Conservation (phyloP, 2,329 filamentous ascomycete species). For the Monilinia laxa region DNA sequence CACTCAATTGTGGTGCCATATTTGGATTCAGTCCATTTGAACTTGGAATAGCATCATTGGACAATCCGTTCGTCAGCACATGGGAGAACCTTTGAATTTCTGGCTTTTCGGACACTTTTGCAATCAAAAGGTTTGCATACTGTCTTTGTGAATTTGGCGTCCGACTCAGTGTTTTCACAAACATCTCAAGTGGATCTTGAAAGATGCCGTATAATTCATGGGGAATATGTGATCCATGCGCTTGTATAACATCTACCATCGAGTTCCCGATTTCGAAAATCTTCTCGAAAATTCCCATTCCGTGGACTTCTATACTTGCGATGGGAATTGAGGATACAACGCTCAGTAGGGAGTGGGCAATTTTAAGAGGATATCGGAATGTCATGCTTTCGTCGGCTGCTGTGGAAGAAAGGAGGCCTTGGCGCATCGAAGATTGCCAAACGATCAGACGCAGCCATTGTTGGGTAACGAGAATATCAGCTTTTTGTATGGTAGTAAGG, state of each 20-base stretch:
- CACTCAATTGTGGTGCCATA: not conserved
- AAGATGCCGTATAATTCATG: slow-evolving; percentile 36
- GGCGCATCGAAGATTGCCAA: slow-evolving; percentile 69
- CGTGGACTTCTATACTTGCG: slow-evolving; percentile 48
- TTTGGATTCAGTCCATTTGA: not conserved
- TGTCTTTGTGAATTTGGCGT: slow-evolving; percentile 47
- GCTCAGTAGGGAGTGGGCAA: slow-evolving; percentile 57
- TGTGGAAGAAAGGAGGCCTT: slow-evolving; percentile 61
- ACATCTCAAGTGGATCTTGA: slow-evolving; percentile 47
- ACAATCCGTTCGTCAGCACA: slow-evolving; percentile 24
- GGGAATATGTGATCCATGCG: slow-evolving; percentile 32
- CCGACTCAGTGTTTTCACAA: slow-evolving; percentile 47
- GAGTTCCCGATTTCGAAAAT: slow-evolving; percentile 50
- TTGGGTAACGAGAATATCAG: slow-evolving; percentile 67
- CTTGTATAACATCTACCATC: slow-evolving; percentile 48
- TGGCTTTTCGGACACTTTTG: slow-evolving; percentile 45
- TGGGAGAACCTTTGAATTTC: slow-evolving; percentile 36
- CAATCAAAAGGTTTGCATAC: slow-evolving; percentile 47
- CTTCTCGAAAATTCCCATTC: slow-evolving; percentile 52
- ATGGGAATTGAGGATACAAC: slow-evolving; percentile 46
- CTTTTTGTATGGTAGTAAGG: slow-evolving; percentile 63
- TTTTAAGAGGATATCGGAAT: slow-evolving; percentile 60
- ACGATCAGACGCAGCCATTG: slow-evolving; percentile 70
- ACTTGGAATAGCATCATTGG: not conserved
- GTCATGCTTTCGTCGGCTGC: slow-evolving; percentile 59